phyloP scores from a whole-genome alignment of 2,329 filamentous ascomycete species.

The Calonectria hawksworthii region DNA sequence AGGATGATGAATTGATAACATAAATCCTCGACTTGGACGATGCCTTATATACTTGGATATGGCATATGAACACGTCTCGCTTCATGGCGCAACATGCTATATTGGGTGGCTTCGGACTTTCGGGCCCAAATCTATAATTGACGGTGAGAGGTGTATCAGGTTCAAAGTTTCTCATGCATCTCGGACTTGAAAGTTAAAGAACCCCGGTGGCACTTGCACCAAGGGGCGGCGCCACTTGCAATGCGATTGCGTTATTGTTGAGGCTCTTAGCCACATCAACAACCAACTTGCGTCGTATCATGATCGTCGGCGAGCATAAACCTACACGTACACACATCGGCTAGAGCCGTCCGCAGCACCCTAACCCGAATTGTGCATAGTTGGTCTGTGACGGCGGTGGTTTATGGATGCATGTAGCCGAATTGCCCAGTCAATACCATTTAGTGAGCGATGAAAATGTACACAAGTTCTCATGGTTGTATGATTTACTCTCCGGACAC shows the following conservation, averaged over 20 bases:
- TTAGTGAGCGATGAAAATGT: background rate
- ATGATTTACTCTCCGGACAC: background rate
- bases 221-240: background rate
- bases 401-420: background rate
- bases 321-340: background rate
- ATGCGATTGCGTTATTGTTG: background rate
- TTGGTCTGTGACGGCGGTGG: too few species aligned
- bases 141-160: background rate
- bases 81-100: background rate
- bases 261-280: background rate
- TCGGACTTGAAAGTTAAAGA: background rate
- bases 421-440: background rate
- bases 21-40: background rate
- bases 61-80: background rate
- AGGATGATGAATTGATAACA: background rate
- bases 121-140: background rate
- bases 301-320: background rate
- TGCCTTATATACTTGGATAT: background rate
- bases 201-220: background rate
- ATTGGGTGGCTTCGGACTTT: background rate
- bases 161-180: slow-evolving; percentile 3
- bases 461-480: background rate
- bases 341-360: too few species aligned
- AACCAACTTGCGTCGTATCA: background rate
- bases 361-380: too few species aligned